A percentile compares a stretch with the other conserved stretches of the same genome.
Evolutionary conservation across 2,329 filamentous ascomycete genomes (phyloP).

Genomic region (Chaetoscypha palmicola): DNA sequence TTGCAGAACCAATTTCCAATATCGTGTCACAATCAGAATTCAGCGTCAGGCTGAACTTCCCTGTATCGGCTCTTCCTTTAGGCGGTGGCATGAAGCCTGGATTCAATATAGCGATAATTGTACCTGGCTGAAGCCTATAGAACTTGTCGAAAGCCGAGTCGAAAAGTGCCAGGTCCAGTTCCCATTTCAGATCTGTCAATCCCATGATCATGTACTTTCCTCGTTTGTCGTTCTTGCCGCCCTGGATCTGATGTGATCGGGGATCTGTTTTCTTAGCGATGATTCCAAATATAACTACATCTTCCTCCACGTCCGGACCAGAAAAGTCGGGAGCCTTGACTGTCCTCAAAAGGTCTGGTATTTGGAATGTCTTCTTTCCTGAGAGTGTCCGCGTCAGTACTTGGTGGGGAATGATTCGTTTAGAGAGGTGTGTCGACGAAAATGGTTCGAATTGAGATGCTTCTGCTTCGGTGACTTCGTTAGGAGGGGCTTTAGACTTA

Average conservation of each 20-base stretch:
- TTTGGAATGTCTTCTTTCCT: slow-evolving; percentile 66
- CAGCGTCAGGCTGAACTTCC: slow-evolving; percentile 78
- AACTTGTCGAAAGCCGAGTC: slow-evolving; percentile 84
- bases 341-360: slow-evolving; percentile 73
- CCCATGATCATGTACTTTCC: slow-evolving; percentile 92
- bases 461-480: slow-evolving; percentile 39
- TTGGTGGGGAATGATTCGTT: slow-evolving; percentile 73
- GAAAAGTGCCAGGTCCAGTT: slow-evolving; percentile 88
- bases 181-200: slow-evolving; percentile 82
- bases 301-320: slow-evolving; percentile 73
- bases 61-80: slow-evolving; percentile 65
- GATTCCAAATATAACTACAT: slow-evolving; percentile 84
- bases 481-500: slow-evolving; percentile 24
- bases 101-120: slow-evolving; percentile 85
- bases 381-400: slow-evolving; percentile 71
- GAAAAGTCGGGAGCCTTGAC: slow-evolving; percentile 80
- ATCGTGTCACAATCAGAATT: slow-evolving; percentile 82
- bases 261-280: slow-evolving; percentile 85
- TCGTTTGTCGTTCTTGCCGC: slow-evolving; percentile 41
- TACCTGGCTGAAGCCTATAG: slow-evolving; percentile 91
- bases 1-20: slow-evolving; percentile 76
- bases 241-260: slow-evolving; percentile 46
- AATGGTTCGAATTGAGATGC: slow-evolving; percentile 73
- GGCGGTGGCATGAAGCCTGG: slow-evolving; percentile 85
- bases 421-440: slow-evolving; percentile 76